These are phyloP conservation scores for Aegilops umbellulata DNA, from an alignment of 176 grass and related monocot species.

Conservation along the genomic window DNA sequence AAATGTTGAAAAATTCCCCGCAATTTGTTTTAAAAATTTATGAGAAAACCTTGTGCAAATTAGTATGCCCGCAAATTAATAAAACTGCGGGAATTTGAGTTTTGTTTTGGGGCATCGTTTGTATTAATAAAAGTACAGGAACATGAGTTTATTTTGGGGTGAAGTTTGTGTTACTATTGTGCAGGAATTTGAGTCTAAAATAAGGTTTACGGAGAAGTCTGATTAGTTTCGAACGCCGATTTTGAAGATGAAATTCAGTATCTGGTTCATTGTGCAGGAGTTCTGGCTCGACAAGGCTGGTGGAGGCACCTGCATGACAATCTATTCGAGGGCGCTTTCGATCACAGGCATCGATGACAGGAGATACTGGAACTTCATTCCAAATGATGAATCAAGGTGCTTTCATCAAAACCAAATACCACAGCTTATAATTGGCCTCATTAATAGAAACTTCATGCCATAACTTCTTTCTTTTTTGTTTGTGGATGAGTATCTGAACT, in stretches of 20 bases:
- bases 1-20: not conserved
- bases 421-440: not conserved
- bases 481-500: not conserved
- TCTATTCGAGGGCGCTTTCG: constrained; percentile 79
- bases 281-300: constrained; percentile 88
- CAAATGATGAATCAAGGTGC: constrained; percentile 84
- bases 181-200: not conserved
- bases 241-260: constrained; percentile 12
- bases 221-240: not conserved
- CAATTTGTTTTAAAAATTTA: not conserved
- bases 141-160: not conserved
- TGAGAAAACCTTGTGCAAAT: not conserved
- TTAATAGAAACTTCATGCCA: not conserved
- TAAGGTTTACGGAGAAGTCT: too few relatives aligned
- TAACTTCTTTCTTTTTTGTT: not conserved
- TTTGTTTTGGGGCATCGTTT: not conserved
- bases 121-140: not conserved
- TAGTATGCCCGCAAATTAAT: not conserved
- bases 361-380: constrained; percentile 96
- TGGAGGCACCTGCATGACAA: constrained; percentile 68
- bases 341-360: constrained; percentile 94
- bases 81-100: not conserved
- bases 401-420: not conserved
- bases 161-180: not conserved
- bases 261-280: constrained; percentile 46